Percentiles rank a stretch among this genome's conserved stretches.
Evolutionary conservation across 23 red algal genomes (phyloP).

Genomic region (Chondrus crispus): DNA sequence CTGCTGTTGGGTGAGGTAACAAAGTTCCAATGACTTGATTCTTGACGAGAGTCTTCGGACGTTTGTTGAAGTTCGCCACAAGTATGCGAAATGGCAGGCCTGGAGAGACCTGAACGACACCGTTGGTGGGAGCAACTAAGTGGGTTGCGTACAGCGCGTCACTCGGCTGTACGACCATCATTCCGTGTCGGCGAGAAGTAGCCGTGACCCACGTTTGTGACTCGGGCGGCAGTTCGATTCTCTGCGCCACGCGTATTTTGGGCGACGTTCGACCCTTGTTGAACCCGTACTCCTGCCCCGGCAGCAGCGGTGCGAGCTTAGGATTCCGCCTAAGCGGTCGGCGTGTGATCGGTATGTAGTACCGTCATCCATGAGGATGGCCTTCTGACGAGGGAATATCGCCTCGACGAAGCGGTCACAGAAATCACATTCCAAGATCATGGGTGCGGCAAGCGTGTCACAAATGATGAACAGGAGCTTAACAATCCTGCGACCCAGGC

Average conservation of each 20-base stretch:
- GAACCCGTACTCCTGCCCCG: neutral
- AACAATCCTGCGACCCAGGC: neutral
- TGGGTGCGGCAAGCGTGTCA: neutral
- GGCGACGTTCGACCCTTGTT: neutral
- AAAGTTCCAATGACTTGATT: neutral
- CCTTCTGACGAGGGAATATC: neutral
- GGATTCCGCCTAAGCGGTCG: too few species aligned
- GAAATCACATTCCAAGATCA: neutral
- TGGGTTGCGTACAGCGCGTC: neutral
- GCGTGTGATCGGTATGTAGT: neutral
- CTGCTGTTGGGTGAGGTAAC: neutral
- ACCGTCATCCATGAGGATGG: neutral
- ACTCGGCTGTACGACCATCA: neutral
- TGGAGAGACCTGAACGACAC: neutral
- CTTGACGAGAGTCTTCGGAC: neutral
- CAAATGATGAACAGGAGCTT: neutral
- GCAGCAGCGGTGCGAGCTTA: neutral
- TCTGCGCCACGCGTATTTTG: neutral
- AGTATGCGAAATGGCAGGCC: neutral
- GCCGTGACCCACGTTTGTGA: neutral
- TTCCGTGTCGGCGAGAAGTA: neutral
- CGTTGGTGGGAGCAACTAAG: neutral
- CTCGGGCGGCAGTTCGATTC: neutral
- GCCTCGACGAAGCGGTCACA: neutral
- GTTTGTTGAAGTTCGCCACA: neutral